phyloP scores from a whole-genome alignment of 176 grass and related monocot genomes.

The Cenchrus fungigraminus region DNA sequence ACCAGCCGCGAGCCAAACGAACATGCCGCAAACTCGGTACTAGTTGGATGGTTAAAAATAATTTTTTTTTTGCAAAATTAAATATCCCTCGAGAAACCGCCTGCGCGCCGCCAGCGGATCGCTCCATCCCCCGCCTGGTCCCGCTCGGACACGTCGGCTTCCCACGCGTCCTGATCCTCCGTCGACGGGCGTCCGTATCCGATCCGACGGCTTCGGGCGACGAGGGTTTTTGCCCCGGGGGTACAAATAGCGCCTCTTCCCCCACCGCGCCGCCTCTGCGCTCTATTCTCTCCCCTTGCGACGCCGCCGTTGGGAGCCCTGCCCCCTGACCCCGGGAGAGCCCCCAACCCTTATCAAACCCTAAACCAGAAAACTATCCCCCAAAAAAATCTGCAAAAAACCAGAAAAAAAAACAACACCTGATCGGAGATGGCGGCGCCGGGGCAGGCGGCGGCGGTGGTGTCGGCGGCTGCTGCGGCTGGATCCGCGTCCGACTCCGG shows the following conservation, averaged over 20 bases:
- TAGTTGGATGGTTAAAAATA: no score
- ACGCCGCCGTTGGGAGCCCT: conserved; percentile 54
- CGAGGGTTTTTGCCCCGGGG: conserved; percentile 43
- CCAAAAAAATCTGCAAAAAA: conserved; percentile 57
- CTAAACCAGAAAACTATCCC: conserved; percentile 53
- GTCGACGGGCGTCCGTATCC: not conserved
- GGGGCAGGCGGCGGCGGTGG: conserved; percentile 27
- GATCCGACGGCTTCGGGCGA: conserved; percentile 3
- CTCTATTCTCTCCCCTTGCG: not conserved
- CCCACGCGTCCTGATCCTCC: not conserved
- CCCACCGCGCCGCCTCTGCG: not conserved
- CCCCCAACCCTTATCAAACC: conserved; percentile 64
- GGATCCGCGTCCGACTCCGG: conserved; percentile 42
- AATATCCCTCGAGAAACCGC: not conserved
- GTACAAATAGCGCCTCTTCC: conserved; percentile 41
- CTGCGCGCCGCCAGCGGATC: not conserved
- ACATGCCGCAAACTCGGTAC: no score
- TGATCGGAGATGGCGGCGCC: conserved; percentile 43
- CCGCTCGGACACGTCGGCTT: conserved; percentile 29
- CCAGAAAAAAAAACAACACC: conserved; percentile 32
- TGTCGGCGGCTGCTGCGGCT: conserved; percentile 30
- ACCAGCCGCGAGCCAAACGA: no score
- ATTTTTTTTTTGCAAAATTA: no score
- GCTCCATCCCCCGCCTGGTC: not conserved
- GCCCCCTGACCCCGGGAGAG: not conserved